phyloP scores from a whole-genome alignment of 2,329 filamentous ascomycete species.

The Chrysoporthe puriensis region DNA sequence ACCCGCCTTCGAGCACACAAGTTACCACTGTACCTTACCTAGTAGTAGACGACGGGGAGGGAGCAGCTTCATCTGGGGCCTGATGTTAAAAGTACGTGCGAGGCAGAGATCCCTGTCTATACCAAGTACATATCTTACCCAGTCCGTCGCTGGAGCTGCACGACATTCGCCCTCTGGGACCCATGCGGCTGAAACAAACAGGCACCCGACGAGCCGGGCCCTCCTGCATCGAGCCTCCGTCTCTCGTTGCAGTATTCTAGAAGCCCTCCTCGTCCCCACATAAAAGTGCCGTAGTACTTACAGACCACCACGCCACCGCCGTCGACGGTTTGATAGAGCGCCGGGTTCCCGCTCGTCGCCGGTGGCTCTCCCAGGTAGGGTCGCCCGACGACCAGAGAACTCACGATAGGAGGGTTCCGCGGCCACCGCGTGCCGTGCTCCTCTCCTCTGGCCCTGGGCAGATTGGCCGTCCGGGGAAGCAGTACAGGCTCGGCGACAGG shows the following conservation, averaged over 20 bases:
- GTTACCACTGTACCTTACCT: neutral
- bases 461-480: neutral
- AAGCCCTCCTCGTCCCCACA: neutral
- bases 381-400: neutral
- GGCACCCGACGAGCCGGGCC: neutral
- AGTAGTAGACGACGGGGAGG: too few relatives aligned
- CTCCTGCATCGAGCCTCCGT: neutral
- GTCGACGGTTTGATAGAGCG: neutral
- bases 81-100: too few relatives aligned
- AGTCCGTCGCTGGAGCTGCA: conserved; percentile 4
- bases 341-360: neutral
- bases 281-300: neutral
- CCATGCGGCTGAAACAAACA: conserved; percentile 20
- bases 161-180: conserved; percentile 10
- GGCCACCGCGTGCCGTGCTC: neutral
- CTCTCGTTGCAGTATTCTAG: neutral
- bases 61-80: too few relatives aligned
- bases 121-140: neutral
- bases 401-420: neutral
- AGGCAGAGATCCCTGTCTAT: conserved; percentile 8
- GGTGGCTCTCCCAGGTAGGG: neutral
- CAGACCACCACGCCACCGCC: neutral
- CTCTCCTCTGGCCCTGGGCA: too few relatives aligned
- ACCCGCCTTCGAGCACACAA: conserved; percentile 1
- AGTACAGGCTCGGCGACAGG: neutral